These are phyloP conservation scores for Baeospora myosura DNA, from an alignment of 1,284 basidiomycete species.

Conservation along the genomic window DNA sequence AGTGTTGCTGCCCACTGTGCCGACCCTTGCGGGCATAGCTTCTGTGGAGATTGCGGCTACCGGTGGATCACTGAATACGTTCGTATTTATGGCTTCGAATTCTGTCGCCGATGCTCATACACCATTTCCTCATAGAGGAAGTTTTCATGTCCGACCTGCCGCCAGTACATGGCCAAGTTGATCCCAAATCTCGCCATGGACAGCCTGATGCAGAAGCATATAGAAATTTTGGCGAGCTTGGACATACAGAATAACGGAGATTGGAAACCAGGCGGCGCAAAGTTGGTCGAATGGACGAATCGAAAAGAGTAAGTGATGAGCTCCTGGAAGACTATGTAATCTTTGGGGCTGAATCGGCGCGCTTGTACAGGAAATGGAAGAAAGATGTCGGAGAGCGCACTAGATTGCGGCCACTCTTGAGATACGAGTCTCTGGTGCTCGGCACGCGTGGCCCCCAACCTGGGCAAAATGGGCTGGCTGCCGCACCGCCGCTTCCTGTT, in stretches of 20 bases:
- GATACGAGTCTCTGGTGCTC: too few relatives aligned
- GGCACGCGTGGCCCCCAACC: neutral
- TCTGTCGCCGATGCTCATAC: neutral
- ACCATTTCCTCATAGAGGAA: conserved; percentile 23
- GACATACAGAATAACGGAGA: conserved; percentile 26
- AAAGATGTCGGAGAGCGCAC: neutral
- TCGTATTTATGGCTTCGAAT: conserved; percentile 9
- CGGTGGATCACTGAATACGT: conserved; percentile 41
- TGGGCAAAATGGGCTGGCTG: neutral
- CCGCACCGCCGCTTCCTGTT: neutral
- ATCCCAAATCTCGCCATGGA: conserved; percentile 48
- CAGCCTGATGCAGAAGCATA: conserved; percentile 40
- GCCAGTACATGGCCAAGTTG: conserved; percentile 34
- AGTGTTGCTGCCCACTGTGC: conserved; percentile 46
- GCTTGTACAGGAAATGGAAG: neutral
- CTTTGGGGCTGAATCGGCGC: neutral
- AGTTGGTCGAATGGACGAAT: conserved; percentile 34
- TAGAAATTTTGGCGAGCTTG: conserved; percentile 30
- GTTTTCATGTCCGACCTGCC: conserved; percentile 41
- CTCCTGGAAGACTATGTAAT: conserved; percentile 4
- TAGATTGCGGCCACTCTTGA: neutral
- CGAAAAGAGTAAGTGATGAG: conserved; percentile 35
- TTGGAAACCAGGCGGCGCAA: conserved; percentile 39
- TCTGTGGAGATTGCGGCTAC: conserved; percentile 47
- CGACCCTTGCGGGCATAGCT: conserved; percentile 52